These are phyloP conservation scores for Cercis canadensis DNA, from an alignment of 306 rosid genomes.

Conservation along the genomic window DNA sequence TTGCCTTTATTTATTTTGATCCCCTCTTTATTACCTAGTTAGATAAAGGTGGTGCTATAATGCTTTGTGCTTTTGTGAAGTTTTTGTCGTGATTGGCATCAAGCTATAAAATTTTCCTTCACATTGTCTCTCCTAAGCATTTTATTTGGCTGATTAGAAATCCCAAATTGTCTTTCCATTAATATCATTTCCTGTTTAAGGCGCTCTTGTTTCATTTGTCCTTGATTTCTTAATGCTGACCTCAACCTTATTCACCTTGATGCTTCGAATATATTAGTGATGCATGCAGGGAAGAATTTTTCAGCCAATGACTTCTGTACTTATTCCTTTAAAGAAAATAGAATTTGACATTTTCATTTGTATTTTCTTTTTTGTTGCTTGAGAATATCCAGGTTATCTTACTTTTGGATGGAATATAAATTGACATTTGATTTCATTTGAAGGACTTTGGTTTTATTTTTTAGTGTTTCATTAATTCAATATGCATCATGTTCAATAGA, in stretches of 20 bases:
- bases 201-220: background rate
- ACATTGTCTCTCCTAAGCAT: too few relatives aligned
- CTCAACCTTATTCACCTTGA: slow-evolving; percentile 18
- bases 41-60: slow-evolving; percentile 12
- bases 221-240: slow-evolving; percentile 2
- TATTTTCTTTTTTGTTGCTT: too few relatives aligned
- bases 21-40: background rate
- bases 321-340: too few relatives aligned
- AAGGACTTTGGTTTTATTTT: too few relatives aligned
- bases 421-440: too few relatives aligned
- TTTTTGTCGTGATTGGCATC: slow-evolving; percentile 10
- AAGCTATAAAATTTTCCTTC: slow-evolving; percentile 23
- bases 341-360: too few relatives aligned
- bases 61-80: slow-evolving; percentile 11
- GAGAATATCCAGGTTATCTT: too few relatives aligned
- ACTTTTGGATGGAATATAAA: too few relatives aligned
- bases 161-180: background rate
- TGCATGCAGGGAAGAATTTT: background rate
- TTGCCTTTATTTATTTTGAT: slow-evolving; percentile 27
- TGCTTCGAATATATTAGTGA: background rate
- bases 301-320: background rate
- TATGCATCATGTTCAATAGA: too few relatives aligned
- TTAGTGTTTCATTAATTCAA: too few relatives aligned
- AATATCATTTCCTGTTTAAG: background rate
- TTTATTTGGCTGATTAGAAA: background rate